Base-by-base conservation (phyloP, 1,284 basidiomycete genomes). In the Apiotrichum mycotoxinovorans region DNA sequence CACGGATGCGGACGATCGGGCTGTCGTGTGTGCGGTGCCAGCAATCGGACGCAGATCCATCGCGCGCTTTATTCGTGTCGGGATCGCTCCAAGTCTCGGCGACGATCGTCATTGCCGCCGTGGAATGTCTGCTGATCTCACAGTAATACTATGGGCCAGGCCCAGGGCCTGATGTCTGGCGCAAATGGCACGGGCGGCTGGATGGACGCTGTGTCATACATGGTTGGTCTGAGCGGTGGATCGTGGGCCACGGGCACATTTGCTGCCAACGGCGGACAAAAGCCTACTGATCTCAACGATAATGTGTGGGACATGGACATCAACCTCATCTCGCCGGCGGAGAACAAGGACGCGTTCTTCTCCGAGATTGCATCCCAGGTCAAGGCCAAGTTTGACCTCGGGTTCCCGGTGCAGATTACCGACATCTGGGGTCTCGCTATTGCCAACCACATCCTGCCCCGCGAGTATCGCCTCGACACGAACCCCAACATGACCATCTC, bases 241-340 rank as follows among this genome's bases (percentile, higher is more conserved):
- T 67, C 67, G 54, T 77, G 75, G 75, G 75, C 64, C 2, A 70
- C 70, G 2, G 67, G 64, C 11, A 65, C 66, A 11, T 71, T 71
- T 54, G 70, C 70, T 57, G 67, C 72, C 20, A 76, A 76, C 57
- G 65, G 67, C 17, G 72, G 70, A 11, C 23, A 44, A 46, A 54
- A 65, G 18, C 72, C 75, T 0, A 65, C 63, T 11, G 63, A 71
- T 49, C 62, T 75, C 17, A 58, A 70, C 52, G 58, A 59, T 10
- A 66, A 71, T 54, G 72, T 74, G 10, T 80, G 78, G 77, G 68
- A 81, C 56, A 66, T 81, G 17, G 61, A 66, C 5, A 69, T 68
- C 27, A 79, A 79, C 65, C 67, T 81, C 26, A 64, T 82, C 57
- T 61, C 76, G 8, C 79, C 80, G 3, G 50, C 63, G 8, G 30